These are phyloP conservation scores for Leavenworthia alabamica DNA, from an alignment of 345 rosid genomes.

Conservation along the genomic window DNA sequence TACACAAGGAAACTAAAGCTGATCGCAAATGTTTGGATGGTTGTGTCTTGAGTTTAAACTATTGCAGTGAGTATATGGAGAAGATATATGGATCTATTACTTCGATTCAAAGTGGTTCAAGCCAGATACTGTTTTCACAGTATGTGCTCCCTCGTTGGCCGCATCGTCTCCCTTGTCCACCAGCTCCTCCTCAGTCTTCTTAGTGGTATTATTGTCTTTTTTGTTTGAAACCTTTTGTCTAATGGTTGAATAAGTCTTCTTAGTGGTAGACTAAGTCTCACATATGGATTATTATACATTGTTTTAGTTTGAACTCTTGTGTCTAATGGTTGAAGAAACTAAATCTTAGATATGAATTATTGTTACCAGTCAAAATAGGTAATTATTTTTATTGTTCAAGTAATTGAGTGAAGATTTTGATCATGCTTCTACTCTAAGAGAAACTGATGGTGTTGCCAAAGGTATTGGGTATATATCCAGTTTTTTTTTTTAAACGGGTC, in stretches of 20 bases:
- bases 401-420: neutral
- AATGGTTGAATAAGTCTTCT: too few relatives aligned
- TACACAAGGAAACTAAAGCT: neutral
- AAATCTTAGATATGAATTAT: neutral
- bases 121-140: constrained; percentile 6
- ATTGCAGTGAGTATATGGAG: constrained; percentile 3
- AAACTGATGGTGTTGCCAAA: neutral
- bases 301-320: neutral
- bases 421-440: neutral
- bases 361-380: neutral
- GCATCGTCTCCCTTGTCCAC: constrained; percentile 12
- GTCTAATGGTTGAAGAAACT: neutral
- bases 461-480: too few relatives aligned
- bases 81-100: neutral
- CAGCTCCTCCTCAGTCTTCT: neutral
- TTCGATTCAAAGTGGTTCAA: neutral
- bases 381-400: neutral
- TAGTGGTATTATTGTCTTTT: neutral
- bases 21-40: constrained; percentile 12
- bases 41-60: constrained; percentile 14
- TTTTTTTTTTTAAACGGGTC: too few relatives aligned
- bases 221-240: neutral
- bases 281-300: neutral
- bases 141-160: constrained; percentile 20
- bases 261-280: neutral